Conservation (phyloP, 2,329 filamentous ascomycete species). For the Verticillium tricorpus region DNA sequence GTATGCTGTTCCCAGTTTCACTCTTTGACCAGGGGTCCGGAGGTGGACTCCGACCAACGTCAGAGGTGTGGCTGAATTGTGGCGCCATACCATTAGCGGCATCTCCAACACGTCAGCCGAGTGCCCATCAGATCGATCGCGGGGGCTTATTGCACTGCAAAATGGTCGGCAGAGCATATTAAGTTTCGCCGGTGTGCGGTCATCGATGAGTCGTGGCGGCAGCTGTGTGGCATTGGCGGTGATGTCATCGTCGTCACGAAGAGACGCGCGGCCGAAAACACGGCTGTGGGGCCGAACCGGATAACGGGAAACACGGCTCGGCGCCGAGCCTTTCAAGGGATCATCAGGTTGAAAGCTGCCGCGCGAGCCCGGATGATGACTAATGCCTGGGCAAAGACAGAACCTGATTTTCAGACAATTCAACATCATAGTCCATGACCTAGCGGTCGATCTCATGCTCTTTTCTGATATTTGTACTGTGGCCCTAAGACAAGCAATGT, state of each 20-base stretch:
- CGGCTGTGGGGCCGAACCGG: not conserved
- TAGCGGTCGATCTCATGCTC: too few species aligned
- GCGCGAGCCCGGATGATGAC: too few species aligned
- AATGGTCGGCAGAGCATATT: not conserved
- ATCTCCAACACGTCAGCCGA: not conserved
- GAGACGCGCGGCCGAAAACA: not conserved
- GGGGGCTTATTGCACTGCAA: not conserved
- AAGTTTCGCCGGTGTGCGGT: not conserved
- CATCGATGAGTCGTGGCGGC: not conserved
- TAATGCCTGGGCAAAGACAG: too few species aligned
- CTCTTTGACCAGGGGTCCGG: not conserved
- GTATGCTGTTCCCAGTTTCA: not conserved
- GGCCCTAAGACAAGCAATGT: not conserved
- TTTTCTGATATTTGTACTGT: too few species aligned
- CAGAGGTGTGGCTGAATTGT: not conserved
- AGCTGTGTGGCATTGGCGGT: not conserved
- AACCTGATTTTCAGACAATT: too few species aligned
- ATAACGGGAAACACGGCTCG: not conserved
- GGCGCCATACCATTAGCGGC: not conserved
- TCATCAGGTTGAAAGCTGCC: not conserved
- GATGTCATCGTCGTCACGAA: not conserved
- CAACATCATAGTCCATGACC: too few species aligned
- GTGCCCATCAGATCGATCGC: not conserved
- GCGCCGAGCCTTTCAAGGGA: not conserved
- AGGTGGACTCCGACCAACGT: not conserved